Base-by-base conservation (phyloP, 257 asterid genomes). In the Craterostigma plantagineum region DNA sequence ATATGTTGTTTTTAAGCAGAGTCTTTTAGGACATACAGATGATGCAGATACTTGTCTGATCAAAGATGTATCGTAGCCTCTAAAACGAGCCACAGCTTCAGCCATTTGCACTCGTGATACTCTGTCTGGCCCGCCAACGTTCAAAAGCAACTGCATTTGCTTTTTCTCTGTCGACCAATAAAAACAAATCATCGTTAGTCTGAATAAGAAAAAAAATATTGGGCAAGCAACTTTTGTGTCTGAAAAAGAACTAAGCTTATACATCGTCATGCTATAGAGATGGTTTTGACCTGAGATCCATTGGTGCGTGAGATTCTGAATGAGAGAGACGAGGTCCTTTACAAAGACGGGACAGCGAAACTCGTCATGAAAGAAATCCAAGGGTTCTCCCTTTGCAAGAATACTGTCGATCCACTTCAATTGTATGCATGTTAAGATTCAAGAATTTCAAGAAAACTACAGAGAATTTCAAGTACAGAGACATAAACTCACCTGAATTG, bases 81-180 rank as follows among this genome's bases (percentile, higher is more conserved):
- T 70, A 36, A 57, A 62, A 36, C 50, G 54, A 30, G 95, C 95
- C 55, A 82, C 86, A 55, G 76, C 79, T 67, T 87, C 93, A 4
- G 98, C 98, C 98, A 87, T 87, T 66, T 87, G 91, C 55, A 82
- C 91, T 45, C 98, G 73, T 14, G 98, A 79, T 15, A 90, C 61
- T 63, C 92, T 65, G 57, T 79, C 92, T 14, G 91, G 87, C 38
- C 93, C 95, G 0, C 98, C 95, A 35, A 60, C 92, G 51, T 90
- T 83, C 41, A 83, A 55, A 61, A 83, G 58, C 65, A 74, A 56
- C 56, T 62, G 85, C 63, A 72, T 53, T 39, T 64, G 71, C 69
- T 79, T 64, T 15, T 53, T 58, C 57, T 63, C 95, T 82, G 83
- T 54, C 52, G 39, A 47, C 52, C 14, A 37, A 38, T 46, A 41